Conservation (phyloP, 306 rosid genomes). For the Malus sylvestris region DNA sequence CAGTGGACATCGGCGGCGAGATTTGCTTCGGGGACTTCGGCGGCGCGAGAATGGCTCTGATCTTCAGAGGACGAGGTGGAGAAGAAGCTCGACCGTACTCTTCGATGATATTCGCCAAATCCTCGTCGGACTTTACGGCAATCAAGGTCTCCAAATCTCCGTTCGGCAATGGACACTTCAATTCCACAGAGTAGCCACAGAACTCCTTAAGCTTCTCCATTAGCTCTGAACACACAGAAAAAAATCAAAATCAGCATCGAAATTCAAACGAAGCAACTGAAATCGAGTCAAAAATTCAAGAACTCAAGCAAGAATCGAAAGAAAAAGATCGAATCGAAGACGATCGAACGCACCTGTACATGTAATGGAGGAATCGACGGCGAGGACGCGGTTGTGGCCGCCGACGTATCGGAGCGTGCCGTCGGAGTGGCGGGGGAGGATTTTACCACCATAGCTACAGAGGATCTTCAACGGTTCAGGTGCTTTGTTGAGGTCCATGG, state of each 20-base stretch:
- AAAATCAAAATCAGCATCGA: too few relatives aligned
- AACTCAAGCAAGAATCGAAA: too few relatives aligned
- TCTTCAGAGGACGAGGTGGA: conserved; percentile 36
- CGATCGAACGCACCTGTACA: too few relatives aligned
- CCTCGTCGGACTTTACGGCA: conserved; percentile 67
- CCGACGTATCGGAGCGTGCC: conserved; percentile 76
- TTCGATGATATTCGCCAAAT: conserved; percentile 53
- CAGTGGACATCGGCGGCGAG: conserved; percentile 43
- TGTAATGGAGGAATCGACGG: conserved; percentile 49
- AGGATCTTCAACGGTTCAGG: conserved; percentile 46
- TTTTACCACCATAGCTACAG: conserved; percentile 85
- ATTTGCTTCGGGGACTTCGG: conserved; percentile 45
- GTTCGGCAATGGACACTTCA: conserved; percentile 59
- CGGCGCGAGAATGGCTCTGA: conserved; percentile 61
- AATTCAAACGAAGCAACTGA: too few relatives aligned
- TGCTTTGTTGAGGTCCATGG: conserved; percentile 20
- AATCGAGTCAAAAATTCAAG: too few relatives aligned
- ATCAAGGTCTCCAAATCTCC: conserved; percentile 85
- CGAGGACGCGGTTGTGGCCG: conserved; percentile 74
- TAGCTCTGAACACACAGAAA: too few relatives aligned
- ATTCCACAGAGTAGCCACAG: conserved; percentile 50
- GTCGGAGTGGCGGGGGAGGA: conserved; percentile 63
- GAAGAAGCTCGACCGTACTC: conserved; percentile 58
- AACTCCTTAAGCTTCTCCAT: conserved; percentile 62
- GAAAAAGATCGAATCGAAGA: too few relatives aligned